Evolutionary conservation across 2,329 filamentous ascomycete species (phyloP).

Genomic region (Phyllosticta citrichinensis): DNA sequence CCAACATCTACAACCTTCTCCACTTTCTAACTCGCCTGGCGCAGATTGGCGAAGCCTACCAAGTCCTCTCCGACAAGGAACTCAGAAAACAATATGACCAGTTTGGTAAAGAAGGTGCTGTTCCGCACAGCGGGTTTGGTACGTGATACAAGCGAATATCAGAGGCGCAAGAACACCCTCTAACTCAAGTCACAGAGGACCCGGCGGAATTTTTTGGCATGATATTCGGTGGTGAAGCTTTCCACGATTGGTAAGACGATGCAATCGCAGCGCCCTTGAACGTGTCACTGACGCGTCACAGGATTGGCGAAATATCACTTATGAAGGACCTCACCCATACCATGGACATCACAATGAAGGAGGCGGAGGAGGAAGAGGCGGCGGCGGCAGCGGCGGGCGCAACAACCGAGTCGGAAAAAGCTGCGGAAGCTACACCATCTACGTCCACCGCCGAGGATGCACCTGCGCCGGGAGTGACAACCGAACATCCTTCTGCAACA

Average conservation of each 20-base stretch:
- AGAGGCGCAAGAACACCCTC: not conserved
- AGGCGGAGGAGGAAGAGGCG: slow-evolving; percentile 59
- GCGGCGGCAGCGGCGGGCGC: slow-evolving; percentile 44
- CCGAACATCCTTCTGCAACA: not conserved
- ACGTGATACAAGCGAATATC: slow-evolving; percentile 14
- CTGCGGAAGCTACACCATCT: slow-evolving; percentile 17
- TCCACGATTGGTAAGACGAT: slow-evolving; percentile 59
- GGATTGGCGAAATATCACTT: slow-evolving; percentile 91
- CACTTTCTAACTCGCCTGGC: slow-evolving; percentile 12
- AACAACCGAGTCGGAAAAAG: slow-evolving; percentile 37
- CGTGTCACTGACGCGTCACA: slow-evolving; percentile 12
- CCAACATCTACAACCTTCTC: slow-evolving; percentile 1
- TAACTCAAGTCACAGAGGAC: slow-evolving; percentile 50
- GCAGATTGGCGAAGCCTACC: slow-evolving; percentile 60
- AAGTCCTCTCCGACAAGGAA: slow-evolving; percentile 78
- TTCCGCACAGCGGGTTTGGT: slow-evolving; percentile 84
- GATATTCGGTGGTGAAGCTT: slow-evolving; percentile 96
- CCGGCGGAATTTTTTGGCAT: slow-evolving; percentile 96
- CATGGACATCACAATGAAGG: slow-evolving; percentile 93
- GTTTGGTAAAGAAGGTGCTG: slow-evolving; percentile 88
- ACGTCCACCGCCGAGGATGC: slow-evolving; percentile 13
- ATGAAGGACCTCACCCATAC: slow-evolving; percentile 98
- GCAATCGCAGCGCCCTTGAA: not conserved
- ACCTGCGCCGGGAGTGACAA: not conserved
- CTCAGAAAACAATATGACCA: slow-evolving; percentile 92